phyloP scores from a whole-genome alignment of 257 asterid genomes.

The Cordia subcordata region DNA sequence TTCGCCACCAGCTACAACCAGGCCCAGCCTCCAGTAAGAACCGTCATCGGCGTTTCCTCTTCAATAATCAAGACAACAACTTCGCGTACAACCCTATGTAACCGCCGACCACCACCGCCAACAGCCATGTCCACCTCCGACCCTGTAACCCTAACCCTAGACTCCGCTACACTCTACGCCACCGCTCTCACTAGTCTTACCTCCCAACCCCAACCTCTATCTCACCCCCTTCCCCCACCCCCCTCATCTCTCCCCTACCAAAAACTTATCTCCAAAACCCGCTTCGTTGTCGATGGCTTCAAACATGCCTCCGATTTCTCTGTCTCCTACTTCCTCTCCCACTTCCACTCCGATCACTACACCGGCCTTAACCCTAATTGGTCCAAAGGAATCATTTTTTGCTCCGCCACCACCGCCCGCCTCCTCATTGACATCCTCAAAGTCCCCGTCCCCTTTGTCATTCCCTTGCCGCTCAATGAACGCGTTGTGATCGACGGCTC shows the following conservation, averaged over 20 bases:
- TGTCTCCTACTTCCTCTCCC: constrained; percentile 82
- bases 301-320: constrained; percentile 59
- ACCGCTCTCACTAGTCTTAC: constrained; percentile 47
- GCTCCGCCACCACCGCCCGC: constrained; percentile 64
- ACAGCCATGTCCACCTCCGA: constrained; percentile 41
- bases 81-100: neutral
- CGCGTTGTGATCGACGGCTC: constrained; percentile 54
- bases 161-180: constrained; percentile 49
- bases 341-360: constrained; percentile 95
- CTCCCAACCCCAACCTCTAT: constrained; percentile 28
- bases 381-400: constrained; percentile 68
- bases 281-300: constrained; percentile 82
- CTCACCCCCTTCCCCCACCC: constrained; percentile 32
- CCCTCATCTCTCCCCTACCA: constrained; percentile 52
- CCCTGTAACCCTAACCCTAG: constrained; percentile 39
- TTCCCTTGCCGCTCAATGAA: constrained; percentile 41
- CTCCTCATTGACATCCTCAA: constrained; percentile 60
- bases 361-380: constrained; percentile 72
- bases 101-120: constrained; percentile 13
- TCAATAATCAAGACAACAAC: neutral
- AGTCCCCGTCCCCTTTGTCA: constrained; percentile 50
- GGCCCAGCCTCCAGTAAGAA: neutral
- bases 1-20: neutral
- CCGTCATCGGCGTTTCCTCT: neutral
- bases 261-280: constrained; percentile 77